A percentile compares a stretch with the other conserved stretches of the same genome.
Evolutionary conservation across 1,284 basidiomycete genomes (phyloP).

Genomic region (Tylopilus sp.): DNA sequence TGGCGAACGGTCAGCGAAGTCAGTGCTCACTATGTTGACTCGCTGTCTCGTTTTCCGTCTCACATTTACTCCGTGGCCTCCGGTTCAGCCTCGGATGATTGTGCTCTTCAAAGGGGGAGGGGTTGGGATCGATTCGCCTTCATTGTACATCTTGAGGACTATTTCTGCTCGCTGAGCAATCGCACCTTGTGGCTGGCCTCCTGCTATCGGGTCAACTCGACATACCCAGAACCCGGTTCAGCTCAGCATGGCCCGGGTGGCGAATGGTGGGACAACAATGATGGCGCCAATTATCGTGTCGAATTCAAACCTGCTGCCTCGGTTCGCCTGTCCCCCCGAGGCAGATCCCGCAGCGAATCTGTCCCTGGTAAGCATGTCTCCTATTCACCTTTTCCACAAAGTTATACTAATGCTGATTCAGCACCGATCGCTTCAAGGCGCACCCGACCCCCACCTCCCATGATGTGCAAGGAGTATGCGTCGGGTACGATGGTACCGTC

Average conservation of each 20-base stretch:
- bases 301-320: constrained; percentile 54
- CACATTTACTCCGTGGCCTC: constrained; percentile 42
- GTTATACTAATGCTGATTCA: constrained; percentile 21
- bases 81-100: constrained; percentile 42
- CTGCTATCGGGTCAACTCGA: constrained; percentile 58
- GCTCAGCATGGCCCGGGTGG: constrained; percentile 56
- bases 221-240: constrained; percentile 52
- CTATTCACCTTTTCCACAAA: not conserved
- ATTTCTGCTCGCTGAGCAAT: constrained; percentile 71
- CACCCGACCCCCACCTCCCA: constrained; percentile 1
- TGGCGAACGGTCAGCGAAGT: constrained; percentile 97
- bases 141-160: constrained; percentile 80
- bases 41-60: constrained; percentile 59
- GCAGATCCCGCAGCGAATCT: constrained; percentile 26
- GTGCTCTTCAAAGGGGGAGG: constrained; percentile 16
- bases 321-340: not conserved
- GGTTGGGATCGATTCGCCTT: constrained; percentile 72
- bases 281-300: constrained; percentile 82
- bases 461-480: constrained; percentile 26
- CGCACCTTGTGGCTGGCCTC: constrained; percentile 76
- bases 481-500: constrained; percentile 15
- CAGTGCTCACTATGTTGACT: constrained; percentile 70
- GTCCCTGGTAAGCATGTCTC: constrained; percentile 29
- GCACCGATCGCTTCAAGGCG: constrained; percentile 9
- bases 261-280: constrained; percentile 94